Evolutionary conservation across 179 eudicot genomes (phyloP), one percentile per base, ranked within the genome.

Genomic region (Heliamphora pulchella): DNA sequence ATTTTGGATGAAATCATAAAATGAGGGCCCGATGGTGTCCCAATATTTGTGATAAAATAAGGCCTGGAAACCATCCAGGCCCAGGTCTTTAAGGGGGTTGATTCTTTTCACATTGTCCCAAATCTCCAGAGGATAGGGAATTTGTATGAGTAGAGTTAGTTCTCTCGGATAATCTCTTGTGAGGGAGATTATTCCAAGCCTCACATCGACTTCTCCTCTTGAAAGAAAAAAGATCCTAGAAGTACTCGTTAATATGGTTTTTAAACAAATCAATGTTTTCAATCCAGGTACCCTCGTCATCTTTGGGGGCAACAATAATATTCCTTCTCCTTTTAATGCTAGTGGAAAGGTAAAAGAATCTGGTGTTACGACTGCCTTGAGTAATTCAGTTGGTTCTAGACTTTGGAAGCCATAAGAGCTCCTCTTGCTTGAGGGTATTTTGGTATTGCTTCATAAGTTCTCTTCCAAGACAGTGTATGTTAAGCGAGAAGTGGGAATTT

Each of bases 161-260:
- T 11, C 14, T n/a, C 5, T 57, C 2, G 17, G 61, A 57, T 2
- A 57, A 13, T 0, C 17, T 9, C 0, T 9, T 10, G 17, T 7
- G 61, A 0, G 1, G 17, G 14, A 3, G 10, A 5, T 0, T 11
- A 8, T 10, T 11, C 17, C 1, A 0, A 13, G 3, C 2, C 1
- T 1, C 3, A 0, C 17, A 14, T 1, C 1, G 1, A 57, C 2
- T 9, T 2, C 0, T 11, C 1, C 1, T 1, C 2, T 13, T 2
- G 61, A 1, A 1, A 3, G 17, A 6, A 13, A 9, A 57, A 8
- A 7, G 61, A 13, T 10, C 2, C 2, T 57, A n/a, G 8, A 57
- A 57, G 8, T 57, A 3, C 1, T 57, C 14, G 5, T 9, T 14
- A 1, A 57, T n/a, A 14, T 10, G 14, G 1, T 57, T n/a, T n/a